Percentiles rank a stretch among this genome's conserved stretches.
phyloP scores from a whole-genome alignment of 257 asterid species.

The Solanum sejunctum region DNA sequence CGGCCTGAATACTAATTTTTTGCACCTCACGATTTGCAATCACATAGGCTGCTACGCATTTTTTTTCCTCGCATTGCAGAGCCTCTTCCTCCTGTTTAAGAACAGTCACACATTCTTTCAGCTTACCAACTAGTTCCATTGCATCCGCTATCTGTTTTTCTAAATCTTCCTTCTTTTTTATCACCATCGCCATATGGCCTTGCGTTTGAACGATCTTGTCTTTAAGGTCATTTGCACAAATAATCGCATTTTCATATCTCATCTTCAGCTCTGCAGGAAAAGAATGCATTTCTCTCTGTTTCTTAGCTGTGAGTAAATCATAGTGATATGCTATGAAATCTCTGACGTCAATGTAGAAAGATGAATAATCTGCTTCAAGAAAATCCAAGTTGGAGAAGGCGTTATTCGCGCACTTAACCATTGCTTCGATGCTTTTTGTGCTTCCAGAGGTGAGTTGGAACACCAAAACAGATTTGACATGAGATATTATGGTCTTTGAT shows the following conservation, averaged over 20 bases:
- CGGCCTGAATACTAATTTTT: neutral
- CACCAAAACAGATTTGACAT: neutral
- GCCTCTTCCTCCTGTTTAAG: neutral
- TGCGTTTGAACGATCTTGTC: neutral
- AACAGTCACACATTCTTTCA: neutral
- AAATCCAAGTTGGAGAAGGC: neutral
- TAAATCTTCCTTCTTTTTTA: neutral
- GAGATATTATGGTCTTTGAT: neutral
- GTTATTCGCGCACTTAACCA: neutral
- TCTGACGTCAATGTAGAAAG: neutral
- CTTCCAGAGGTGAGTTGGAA: neutral
- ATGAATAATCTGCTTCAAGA: neutral
- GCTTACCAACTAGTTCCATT: neutral
- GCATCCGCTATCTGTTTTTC: neutral
- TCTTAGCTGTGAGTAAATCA: neutral
- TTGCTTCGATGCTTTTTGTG: neutral
- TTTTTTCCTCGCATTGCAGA: neutral
- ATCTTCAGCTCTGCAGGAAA: neutral
- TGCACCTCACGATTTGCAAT: neutral
- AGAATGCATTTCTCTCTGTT: neutral
- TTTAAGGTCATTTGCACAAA: neutral
- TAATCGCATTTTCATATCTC: neutral
- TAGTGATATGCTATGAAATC: neutral
- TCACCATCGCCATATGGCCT: neutral
- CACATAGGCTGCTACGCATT: neutral